These are phyloP conservation scores for Diplodia sapinea DNA, from an alignment of 2,329 filamentous ascomycete genomes.

Conservation along the genomic window DNA sequence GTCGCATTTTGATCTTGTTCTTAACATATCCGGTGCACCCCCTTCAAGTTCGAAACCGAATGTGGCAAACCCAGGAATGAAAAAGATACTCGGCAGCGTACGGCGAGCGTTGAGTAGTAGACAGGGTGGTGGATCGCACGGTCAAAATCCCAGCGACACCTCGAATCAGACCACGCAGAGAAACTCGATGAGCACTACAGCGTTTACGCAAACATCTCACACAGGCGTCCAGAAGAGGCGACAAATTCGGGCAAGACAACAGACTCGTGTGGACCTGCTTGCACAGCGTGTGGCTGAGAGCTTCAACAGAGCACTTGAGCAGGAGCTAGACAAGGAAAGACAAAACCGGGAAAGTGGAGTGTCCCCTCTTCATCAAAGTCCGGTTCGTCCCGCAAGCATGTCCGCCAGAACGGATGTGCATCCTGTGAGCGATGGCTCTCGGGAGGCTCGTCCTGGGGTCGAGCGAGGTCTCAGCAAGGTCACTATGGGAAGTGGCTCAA, in stretches of 20 bases:
- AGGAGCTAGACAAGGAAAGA: slow-evolving; percentile 56
- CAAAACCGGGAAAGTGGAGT: slow-evolving; percentile 29
- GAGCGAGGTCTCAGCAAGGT: slow-evolving; percentile 57
- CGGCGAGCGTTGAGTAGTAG: slow-evolving; percentile 77
- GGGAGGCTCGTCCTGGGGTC: slow-evolving; percentile 10
- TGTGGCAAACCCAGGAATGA: slow-evolving; percentile 75
- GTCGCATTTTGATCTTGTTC: slow-evolving; percentile 43
- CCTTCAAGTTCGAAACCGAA: slow-evolving; percentile 22
- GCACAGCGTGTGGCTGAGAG: slow-evolving; percentile 79
- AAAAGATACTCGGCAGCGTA: slow-evolving; percentile 83
- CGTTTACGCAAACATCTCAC: neutral
- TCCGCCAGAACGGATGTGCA: slow-evolving; percentile 7
- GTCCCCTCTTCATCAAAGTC: slow-evolving; percentile 7
- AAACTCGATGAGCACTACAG: slow-evolving; percentile 14
- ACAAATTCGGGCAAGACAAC: slow-evolving; percentile 37
- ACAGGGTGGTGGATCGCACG: slow-evolving; percentile 37
- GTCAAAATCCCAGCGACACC: slow-evolving; percentile 27
- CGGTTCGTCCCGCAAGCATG: slow-evolving; percentile 2
- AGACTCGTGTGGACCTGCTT: slow-evolving; percentile 78
- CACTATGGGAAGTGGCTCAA: slow-evolving; percentile 84
- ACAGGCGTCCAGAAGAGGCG: slow-evolving; percentile 31
- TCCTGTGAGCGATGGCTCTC: slow-evolving; percentile 16
- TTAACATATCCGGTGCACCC: slow-evolving; percentile 38
- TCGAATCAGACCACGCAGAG: slow-evolving; percentile 6
- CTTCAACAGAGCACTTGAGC: slow-evolving; percentile 75